Base-by-base conservation (phyloP, 148 eudicot genomes). In the Diospyros kaki region DNA sequence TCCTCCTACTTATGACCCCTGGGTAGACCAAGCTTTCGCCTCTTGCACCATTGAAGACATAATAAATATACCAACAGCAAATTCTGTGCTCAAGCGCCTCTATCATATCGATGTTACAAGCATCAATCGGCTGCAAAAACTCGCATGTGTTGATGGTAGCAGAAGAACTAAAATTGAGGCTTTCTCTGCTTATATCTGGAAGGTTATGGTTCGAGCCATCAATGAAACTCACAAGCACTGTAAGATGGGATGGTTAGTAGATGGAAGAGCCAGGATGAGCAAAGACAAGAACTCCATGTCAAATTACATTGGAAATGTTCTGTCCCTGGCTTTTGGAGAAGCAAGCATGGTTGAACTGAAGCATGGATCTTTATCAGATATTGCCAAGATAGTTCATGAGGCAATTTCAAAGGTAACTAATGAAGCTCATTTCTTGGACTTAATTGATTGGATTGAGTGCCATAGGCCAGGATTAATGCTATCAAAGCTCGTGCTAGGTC, bases 401-500 rank as follows among this genome's bases (percentile, higher is more conserved):
- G 71, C 84, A 38, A 74, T 81, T 10, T 53, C 64, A 0, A 70
- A 58, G 62, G 78, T 64, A 5, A 78, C 84, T 3, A 81, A 78
- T 40, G 60, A 53, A 52, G 73, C 59, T 50, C 84, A 81, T 78
- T 81, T 81, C 77, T 40, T 78, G 78, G 72, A 63, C 59, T 54
- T 81, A 68, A 81, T 81, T 53, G 84, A 81, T 71, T 81, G 84
- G 84, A 71, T 81, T 18, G 84, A 81, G 76, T 64, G 81, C 42
- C 81, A 78, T 42, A 78, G 81, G 60, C 81, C 84, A 0, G 84
- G 81, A 13, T 39, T 81, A 75, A 70, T 81, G 81, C 73, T 81
- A 4, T 69, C 84, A 1, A 81, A 78, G 76, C 51, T 58, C 2
- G 84, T 81, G 9, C 56, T 81, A 2, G 84, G 84, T 5, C 81